Conservation (phyloP, 768 basidiomycete species). For the Infundibulicybe gibba region DNA sequence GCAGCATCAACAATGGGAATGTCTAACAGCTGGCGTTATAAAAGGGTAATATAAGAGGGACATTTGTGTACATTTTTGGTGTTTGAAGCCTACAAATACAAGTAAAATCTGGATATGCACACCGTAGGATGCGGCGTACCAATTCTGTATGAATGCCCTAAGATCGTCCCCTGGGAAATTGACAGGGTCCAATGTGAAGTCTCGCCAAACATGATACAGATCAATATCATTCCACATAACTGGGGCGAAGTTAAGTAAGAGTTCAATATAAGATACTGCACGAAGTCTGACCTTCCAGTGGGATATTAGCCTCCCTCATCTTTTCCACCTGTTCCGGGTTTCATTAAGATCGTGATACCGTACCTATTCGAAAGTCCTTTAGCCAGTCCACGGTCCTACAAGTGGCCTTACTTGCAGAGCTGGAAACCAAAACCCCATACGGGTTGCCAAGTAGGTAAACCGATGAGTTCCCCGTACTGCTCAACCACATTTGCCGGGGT, state of each 20-base stretch:
- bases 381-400: background rate
- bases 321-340: conserved; percentile 48
- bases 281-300: conserved; percentile 58
- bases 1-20: conserved; percentile 72
- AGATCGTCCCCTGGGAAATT: conserved; percentile 58
- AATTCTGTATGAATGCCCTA: conserved; percentile 50
- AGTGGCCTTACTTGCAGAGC: conserved; percentile 47
- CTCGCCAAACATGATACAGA: conserved; percentile 62
- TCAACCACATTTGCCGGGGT: conserved; percentile 57
- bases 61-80: conserved; percentile 38
- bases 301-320: conserved; percentile 66
- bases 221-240: conserved; percentile 83
- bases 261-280: background rate
- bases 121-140: conserved; percentile 27
- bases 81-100: conserved; percentile 28
- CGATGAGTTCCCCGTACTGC: conserved; percentile 67
- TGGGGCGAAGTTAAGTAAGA: conserved; percentile 14
- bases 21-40: conserved; percentile 28
- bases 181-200: conserved; percentile 67
- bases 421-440: conserved; percentile 81
- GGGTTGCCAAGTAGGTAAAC: conserved; percentile 69
- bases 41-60: background rate
- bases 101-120: too few relatives aligned
- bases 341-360: conserved; percentile 49
- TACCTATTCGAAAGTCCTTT: conserved; percentile 16